Evolutionary conservation across 148 eudicot genomes (phyloP), one percentile per base, ranked within the genome.

Genomic region (Diospyros lotus): DNA sequence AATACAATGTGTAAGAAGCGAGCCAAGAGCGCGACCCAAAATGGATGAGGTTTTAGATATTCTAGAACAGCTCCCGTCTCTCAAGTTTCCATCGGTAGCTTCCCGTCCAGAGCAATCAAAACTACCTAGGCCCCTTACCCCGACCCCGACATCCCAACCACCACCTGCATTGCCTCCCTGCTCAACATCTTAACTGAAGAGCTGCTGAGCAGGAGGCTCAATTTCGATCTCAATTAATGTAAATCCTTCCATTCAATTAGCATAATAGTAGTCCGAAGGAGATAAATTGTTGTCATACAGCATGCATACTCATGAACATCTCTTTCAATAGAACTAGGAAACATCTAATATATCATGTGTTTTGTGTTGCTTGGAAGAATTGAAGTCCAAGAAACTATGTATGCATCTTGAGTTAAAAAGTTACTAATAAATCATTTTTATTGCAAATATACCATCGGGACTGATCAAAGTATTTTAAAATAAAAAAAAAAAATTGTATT

Each of bases 11-110:
- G 74, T 76, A 52, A 62, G 69, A 15, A 39, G 18, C 3, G 75
- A 84, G 48, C 58, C 85, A 41, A 87, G 63, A 71, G 66, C 59
- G n/a, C 74, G 89, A 18, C 89, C 89, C 44, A 65, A 60, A 45
- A 84, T 87, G 87, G 60, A 81, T 17, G 81, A 82, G 40, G 80
- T 81, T 8, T 69, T 84, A 43, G 51, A 66, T 54, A 74, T 77
- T 77, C 72, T 86, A 11, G 87, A 86, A 45, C 73, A 74, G 63
- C 67, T 86, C 64, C 78, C 76, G 2, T 64, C 69, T 51, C 62
- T n/a, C 41, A 75, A 75, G 55, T 43, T 45, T 3, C 8, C 18
- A n/a, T 39, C 59, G 12, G 3, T 44, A 12, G 14, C 58, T 3
- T 58, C 69, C n/a, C 58, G 55, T 55, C 48, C 55, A 1, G 44